Evolutionary conservation across 2,329 filamentous ascomycete genomes (phyloP).

Genomic region (Lasiodiplodia hormozganensis): DNA sequence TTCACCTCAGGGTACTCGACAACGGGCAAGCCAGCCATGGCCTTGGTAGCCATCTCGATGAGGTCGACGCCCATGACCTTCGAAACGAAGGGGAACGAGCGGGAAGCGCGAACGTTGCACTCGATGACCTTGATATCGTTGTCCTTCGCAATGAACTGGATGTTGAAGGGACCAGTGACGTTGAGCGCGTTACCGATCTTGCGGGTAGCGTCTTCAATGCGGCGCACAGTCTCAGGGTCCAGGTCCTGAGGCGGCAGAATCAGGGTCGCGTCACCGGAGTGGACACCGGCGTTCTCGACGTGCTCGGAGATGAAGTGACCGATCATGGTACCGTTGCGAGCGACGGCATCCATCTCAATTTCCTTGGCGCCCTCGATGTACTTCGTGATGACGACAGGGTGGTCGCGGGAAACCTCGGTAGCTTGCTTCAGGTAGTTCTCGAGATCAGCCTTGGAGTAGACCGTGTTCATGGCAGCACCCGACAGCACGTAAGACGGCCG

Average conservation of each 20-base stretch:
- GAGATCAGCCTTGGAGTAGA: slow-evolving; percentile 93
- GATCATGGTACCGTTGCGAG: slow-evolving; percentile 84
- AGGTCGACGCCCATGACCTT: slow-evolving; percentile 98
- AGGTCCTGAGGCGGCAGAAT: slow-evolving; percentile 95
- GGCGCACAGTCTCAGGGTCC: slow-evolving; percentile 82
- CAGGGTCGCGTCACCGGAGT: slow-evolving; percentile 95
- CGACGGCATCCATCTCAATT: slow-evolving; percentile 99
- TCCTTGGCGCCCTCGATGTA: slow-evolving; percentile 99
- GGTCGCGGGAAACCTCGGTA: slow-evolving; percentile 89
- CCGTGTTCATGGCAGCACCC: slow-evolving; percentile 98
- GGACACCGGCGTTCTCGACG: slow-evolving; percentile 97
- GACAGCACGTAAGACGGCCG: slow-evolving; percentile 96
- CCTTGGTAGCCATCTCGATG: slow-evolving; percentile 98
- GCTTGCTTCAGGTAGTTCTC: slow-evolving; percentile 89
- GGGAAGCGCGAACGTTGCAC: slow-evolving; percentile 94
- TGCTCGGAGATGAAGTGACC: slow-evolving; percentile 99
- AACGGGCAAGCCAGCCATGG: slow-evolving; percentile 86
- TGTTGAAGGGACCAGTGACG: slow-evolving; percentile 96
- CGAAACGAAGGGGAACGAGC: slow-evolving; percentile 97
- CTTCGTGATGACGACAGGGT: slow-evolving; percentile 98
- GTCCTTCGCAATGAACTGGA: slow-evolving; percentile 99
- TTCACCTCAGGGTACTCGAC: slow-evolving; percentile 79
- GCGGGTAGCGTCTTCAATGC: slow-evolving; percentile 92
- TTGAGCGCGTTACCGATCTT: slow-evolving; percentile 96
- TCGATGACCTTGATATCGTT: slow-evolving; percentile 99